phyloP scores from a whole-genome alignment of 2,329 filamentous ascomycete genomes.

The Metarhizium sp. region DNA sequence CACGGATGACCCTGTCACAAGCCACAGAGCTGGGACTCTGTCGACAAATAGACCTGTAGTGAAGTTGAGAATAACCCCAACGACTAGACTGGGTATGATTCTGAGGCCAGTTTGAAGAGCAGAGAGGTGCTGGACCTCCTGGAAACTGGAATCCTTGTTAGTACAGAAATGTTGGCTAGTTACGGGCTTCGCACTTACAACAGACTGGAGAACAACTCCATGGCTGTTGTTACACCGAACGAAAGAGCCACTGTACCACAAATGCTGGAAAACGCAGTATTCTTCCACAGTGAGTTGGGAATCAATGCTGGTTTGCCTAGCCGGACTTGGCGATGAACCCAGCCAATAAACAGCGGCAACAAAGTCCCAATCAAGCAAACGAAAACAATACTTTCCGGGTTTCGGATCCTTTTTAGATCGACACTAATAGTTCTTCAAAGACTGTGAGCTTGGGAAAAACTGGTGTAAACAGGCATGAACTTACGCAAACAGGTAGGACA shows the following conservation, averaged over 20 bases:
- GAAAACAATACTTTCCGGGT: conserved; percentile 33
- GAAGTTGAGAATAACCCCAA: conserved; percentile 33
- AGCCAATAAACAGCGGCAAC: conserved; percentile 41
- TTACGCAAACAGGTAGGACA: conserved; percentile 46
- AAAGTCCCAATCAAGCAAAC: conserved; percentile 32
- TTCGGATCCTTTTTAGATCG: conserved; percentile 29
- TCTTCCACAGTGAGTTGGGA: conserved; percentile 54
- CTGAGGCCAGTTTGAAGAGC: conserved; percentile 35
- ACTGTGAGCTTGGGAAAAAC: neutral
- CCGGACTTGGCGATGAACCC: conserved; percentile 41
- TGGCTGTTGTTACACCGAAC: conserved; percentile 33
- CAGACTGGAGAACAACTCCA: conserved; percentile 38
- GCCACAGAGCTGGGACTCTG: conserved; percentile 27
- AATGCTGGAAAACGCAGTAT: conserved; percentile 42
- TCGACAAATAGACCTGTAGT: conserved; percentile 36
- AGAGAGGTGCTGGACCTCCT: conserved; percentile 36
- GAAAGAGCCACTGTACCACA: conserved; percentile 41
- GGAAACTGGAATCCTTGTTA: conserved; percentile 29
- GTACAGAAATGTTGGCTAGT: too few relatives aligned
- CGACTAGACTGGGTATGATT: conserved; percentile 34
- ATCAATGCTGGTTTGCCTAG: conserved; percentile 43
- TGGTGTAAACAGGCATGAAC: conserved; percentile 11
- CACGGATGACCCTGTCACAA: conserved; percentile 29
- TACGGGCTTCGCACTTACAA: conserved; percentile 27
- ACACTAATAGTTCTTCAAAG: conserved; percentile 24